Evolutionary conservation across 805 yeast genomes (phyloP).

Genomic region (Huiozyma naganishii): DNA sequence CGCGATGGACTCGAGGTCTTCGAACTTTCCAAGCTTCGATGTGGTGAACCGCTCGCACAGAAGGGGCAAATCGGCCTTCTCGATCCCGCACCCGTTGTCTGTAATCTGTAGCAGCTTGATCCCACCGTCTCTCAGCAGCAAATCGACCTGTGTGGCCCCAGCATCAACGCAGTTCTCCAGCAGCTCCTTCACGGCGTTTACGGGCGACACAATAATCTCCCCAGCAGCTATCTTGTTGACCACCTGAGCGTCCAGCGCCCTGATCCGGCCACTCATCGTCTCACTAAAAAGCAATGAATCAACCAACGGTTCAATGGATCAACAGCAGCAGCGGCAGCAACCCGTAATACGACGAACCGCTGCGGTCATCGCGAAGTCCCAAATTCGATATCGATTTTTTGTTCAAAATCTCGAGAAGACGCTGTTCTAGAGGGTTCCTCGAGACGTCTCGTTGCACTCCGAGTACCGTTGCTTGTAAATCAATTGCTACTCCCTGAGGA

Average conservation of each 20-base stretch:
- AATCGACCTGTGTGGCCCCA: slow-evolving; percentile 57
- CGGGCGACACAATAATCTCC: slow-evolving; percentile 87
- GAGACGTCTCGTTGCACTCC: no score
- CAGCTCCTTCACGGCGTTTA: slow-evolving; percentile 88
- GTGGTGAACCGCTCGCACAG: slow-evolving; percentile 92
- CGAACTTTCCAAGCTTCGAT: slow-evolving; percentile 64
- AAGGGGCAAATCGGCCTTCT: slow-evolving; percentile 57
- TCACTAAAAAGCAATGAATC: no score
- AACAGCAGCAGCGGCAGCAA: no score
- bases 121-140: slow-evolving; percentile 87
- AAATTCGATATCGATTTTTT: no score
- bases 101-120: slow-evolving; percentile 73
- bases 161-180: slow-evolving; percentile 92
- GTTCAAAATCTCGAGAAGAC: no score
- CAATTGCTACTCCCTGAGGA: no score
- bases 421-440: no score
- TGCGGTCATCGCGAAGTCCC: no score
- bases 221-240: slow-evolving; percentile 95
- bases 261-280: slow-evolving; percentile 7
- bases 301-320: no score
- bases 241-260: slow-evolving; percentile 54
- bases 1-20: slow-evolving; percentile 56
- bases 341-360: no score
- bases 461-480: no score
- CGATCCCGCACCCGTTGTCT: slow-evolving; percentile 83